These are phyloP conservation scores for Lodderomyces oxycetoniae DNA, from an alignment of 1,139 yeast genomes.

Conservation along the genomic window DNA sequence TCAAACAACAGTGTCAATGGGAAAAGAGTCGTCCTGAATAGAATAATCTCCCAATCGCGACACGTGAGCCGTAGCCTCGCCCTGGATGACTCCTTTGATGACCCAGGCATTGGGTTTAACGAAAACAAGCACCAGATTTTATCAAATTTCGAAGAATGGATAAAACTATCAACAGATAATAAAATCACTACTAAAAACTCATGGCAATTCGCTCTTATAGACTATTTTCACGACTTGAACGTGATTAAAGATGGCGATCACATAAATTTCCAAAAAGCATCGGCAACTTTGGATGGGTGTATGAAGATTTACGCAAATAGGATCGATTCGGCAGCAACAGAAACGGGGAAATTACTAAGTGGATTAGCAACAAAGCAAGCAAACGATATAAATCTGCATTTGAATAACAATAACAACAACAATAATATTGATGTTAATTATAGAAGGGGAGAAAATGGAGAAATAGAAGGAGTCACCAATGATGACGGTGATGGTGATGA, in stretches of 20 bases:
- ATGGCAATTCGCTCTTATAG: slow-evolving; percentile 80
- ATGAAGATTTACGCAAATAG: slow-evolving; percentile 47
- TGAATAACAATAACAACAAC: slow-evolving; percentile 3
- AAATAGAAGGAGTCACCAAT: slow-evolving; percentile 3
- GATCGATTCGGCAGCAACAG: slow-evolving; percentile 88
- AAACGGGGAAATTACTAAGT: slow-evolving; percentile 79
- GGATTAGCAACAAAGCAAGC: slow-evolving; percentile 48
- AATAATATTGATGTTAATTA: slow-evolving; percentile 8
- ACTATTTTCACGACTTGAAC: slow-evolving; percentile 58
- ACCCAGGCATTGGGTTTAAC: slow-evolving; percentile 42
- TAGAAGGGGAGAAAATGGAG: slow-evolving; percentile 18
- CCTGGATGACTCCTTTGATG: slow-evolving; percentile 20
- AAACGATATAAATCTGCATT: slow-evolving; percentile 13
- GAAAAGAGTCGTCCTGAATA: slow-evolving; percentile 10
- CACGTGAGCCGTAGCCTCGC: slow-evolving; percentile 18
- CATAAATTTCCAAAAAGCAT: slow-evolving; percentile 40
- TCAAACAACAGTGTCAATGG: not conserved
- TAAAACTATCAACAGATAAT: slow-evolving; percentile 84
- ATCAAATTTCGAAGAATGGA: slow-evolving; percentile 83
- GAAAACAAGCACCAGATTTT: slow-evolving; percentile 43
- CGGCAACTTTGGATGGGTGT: slow-evolving; percentile 39
- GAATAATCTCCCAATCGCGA: slow-evolving; percentile 16
- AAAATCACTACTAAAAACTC: slow-evolving; percentile 62
- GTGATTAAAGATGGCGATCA: slow-evolving; percentile 44
- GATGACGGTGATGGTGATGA: slow-evolving; percentile 10